A percentile compares a stretch with the other conserved stretches of the same genome.
Evolutionary conservation across 2,329 filamentous ascomycete species (phyloP).

Genomic region (Xylaria sp.): DNA sequence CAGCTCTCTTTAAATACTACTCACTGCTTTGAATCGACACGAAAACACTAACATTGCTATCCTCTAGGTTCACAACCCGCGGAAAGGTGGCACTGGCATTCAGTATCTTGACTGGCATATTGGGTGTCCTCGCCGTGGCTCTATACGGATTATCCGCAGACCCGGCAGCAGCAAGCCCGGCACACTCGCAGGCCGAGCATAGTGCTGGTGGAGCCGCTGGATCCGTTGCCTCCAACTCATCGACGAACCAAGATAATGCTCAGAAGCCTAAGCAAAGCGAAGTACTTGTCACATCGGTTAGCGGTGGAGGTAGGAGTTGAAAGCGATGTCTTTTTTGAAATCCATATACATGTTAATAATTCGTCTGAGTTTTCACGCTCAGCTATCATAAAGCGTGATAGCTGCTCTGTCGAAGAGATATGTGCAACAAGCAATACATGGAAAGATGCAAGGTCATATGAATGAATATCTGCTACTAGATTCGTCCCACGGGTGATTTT

Average conservation of each 20-base stretch:
- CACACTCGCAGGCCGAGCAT: slow-evolving; percentile 7
- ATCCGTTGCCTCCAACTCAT: slow-evolving; percentile 18
- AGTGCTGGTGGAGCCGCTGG: not conserved
- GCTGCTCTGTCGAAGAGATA: too few relatives aligned
- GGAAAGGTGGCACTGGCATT: slow-evolving; percentile 79
- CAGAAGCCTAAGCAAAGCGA: slow-evolving; percentile 20
- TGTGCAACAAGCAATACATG: too few relatives aligned
- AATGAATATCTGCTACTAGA: too few relatives aligned
- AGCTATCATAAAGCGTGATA: too few relatives aligned
- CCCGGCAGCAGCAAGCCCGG: slow-evolving; percentile 11
- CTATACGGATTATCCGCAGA: slow-evolving; percentile 65
- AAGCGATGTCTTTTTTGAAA: too few relatives aligned
- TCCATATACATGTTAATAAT: too few relatives aligned
- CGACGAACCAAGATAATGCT: not conserved
- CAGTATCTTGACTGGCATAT: slow-evolving; percentile 69
- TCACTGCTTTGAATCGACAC: too few relatives aligned
- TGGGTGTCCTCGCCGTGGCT: slow-evolving; percentile 70
- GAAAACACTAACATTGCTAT: slow-evolving; percentile 7
- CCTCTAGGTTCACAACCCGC: slow-evolving; percentile 64
- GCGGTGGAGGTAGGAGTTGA: too few relatives aligned
- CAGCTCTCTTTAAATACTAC: too few relatives aligned
- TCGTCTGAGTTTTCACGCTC: too few relatives aligned
- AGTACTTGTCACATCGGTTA: not conserved
- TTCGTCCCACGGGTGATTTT: too few relatives aligned
- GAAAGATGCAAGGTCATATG: too few relatives aligned